A percentile compares a stretch with the other conserved stretches of the same genome.
Conservation (phyloP, 2,329 filamentous ascomycete genomes). For the Juglanconis sp. region DNA sequence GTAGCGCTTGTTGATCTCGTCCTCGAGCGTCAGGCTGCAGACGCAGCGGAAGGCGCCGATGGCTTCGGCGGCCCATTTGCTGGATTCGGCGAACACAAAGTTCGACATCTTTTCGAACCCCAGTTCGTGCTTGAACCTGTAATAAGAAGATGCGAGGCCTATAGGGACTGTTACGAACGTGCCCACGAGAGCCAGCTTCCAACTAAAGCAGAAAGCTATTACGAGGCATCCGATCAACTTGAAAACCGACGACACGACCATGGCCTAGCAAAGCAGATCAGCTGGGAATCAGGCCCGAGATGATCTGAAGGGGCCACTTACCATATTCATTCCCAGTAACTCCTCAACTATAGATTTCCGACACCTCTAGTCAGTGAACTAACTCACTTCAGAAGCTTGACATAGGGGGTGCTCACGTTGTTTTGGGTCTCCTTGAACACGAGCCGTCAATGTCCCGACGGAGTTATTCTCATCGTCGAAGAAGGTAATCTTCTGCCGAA, state of each 20-base stretch:
- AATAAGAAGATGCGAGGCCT: constrained; percentile 45
- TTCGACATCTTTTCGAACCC: constrained; percentile 68
- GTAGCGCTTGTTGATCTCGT: constrained; percentile 62
- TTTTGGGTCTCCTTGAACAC: constrained; percentile 54
- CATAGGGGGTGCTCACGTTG: constrained; percentile 28
- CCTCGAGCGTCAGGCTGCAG: constrained; percentile 65
- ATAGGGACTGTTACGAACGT: constrained; percentile 58
- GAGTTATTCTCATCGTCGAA: constrained; percentile 61
- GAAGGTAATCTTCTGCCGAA: constrained; percentile 57
- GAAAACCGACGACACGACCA: constrained; percentile 61
- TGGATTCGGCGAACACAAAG: constrained; percentile 66
- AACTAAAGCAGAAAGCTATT: constrained; percentile 70
- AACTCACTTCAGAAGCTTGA: not conserved
- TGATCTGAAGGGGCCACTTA: not conserved
- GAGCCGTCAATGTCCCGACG: constrained; percentile 57
- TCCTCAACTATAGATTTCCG: constrained; percentile 44
- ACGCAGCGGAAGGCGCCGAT: constrained; percentile 74
- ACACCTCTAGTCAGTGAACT: not conserved
- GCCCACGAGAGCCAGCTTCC: constrained; percentile 71
- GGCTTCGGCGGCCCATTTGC: constrained; percentile 71
- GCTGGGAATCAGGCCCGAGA: not conserved
- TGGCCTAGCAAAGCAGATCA: constrained; percentile 27
- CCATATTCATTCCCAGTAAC: constrained; percentile 61
- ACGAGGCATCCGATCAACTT: constrained; percentile 61
- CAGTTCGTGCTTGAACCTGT: constrained; percentile 56